Evolutionary conservation across 1,284 basidiomycete genomes (phyloP), one percentile per base, ranked within the genome.

Genomic region (Cryptococcus sp.): DNA sequence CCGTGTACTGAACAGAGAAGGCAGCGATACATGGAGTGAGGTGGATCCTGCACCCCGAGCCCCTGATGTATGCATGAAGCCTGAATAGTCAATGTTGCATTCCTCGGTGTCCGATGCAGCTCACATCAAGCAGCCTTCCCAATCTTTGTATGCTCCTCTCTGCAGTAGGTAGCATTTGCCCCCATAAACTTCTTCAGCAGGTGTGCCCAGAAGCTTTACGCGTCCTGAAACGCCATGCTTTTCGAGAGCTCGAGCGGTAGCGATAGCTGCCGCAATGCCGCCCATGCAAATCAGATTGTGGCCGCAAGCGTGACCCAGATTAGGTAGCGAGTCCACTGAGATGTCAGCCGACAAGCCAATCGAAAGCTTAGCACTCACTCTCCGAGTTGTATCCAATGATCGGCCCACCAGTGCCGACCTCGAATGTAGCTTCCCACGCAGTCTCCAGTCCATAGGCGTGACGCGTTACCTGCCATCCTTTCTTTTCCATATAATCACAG

Each of bases 281-380:
- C 36, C 36, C 5, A 39, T 39, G 4, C 7, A 53, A 87, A 34
- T 45, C 11, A 28, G 34, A 21, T 25, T 39, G 36, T 13, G 64
- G 67, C 88, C 88, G 63, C 89, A 91, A 0, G 85, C 89, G 70
- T 91, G 84, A 4, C 84, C 84, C 47, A 85, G 77, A 18, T 80
- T 78, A 79, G 60, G 59, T 5, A 66, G 46, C 2, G 62, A 62
- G 37, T 66, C n/a, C n/a, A n/a, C n/a, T n/a, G n/a, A n/a, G n/a
- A n/a, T n/a, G n/a, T n/a, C n/a, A n/a, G n/a, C n/a, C n/a, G n/a
- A n/a, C n/a, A n/a, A n/a, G n/a, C n/a, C n/a, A n/a, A n/a, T n/a
- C n/a, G n/a, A n/a, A n/a, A n/a, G n/a, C n/a, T n/a, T n/a, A n/a
- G n/a, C n/a, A n/a, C n/a, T n/a, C 18, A 39, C 14, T 7, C 48